Conservation (phyloP, 2,329 filamentous ascomycete species). For the Westerdykella sp. region DNA sequence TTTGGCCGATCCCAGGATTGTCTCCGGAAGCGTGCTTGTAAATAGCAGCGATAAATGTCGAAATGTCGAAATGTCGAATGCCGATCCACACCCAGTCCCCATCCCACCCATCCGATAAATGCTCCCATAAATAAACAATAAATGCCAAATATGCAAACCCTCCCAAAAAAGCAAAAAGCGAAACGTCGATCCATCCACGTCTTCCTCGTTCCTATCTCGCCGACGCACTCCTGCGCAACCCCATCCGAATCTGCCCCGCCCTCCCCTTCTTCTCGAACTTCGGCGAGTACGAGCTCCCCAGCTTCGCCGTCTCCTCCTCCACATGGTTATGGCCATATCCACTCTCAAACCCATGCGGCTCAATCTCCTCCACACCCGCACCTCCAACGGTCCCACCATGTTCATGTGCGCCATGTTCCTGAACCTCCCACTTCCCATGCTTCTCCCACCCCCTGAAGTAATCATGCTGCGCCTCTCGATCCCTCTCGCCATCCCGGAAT, state of each 20-base stretch:
- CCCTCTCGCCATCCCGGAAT: too few relatives aligned
- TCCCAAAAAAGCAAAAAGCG: not conserved
- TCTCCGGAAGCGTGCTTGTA: too few relatives aligned
- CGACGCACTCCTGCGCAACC: not conserved
- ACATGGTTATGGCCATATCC: not conserved
- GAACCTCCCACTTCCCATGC: not conserved
- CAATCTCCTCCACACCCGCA: too few relatives aligned
- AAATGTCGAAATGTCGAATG: not conserved
- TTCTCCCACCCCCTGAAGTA: not conserved
- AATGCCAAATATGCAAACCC: not conserved
- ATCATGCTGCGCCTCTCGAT: not conserved
- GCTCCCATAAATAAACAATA: not conserved
- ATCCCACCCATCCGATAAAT: too few relatives aligned
- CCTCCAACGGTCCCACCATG: too few relatives aligned
- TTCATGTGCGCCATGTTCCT: too few relatives aligned
- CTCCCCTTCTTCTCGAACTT: not conserved
- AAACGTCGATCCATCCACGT: not conserved
- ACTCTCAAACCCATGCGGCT: not conserved
- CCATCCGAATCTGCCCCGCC: not conserved
- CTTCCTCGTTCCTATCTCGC: not conserved
- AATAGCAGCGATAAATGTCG: too few relatives aligned
- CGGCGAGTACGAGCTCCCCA: not conserved
- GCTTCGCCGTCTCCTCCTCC: not conserved
- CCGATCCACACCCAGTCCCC: not conserved
- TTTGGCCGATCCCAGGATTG: too few relatives aligned